Percentiles rank a stretch among this genome's conserved stretches.
Conservation (phyloP, 1,284 basidiomycete species). For the Trichosporon sp. region DNA sequence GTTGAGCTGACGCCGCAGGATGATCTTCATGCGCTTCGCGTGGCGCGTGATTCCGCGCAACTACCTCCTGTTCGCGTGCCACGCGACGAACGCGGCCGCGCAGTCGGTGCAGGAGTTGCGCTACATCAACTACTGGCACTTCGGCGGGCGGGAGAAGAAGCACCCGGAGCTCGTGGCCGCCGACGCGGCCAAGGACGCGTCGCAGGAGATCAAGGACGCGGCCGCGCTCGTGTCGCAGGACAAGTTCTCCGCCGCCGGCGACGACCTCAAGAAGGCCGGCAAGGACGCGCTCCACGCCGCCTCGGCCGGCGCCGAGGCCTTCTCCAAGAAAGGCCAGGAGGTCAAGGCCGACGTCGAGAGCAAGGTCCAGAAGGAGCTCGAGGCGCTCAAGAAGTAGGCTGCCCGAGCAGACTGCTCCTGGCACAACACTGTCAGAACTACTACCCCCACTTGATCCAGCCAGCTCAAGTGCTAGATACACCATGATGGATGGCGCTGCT, state of each 20-base stretch:
- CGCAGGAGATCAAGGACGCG: slow-evolving; percentile 4
- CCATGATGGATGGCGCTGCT: slow-evolving; percentile 2
- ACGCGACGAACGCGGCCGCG: slow-evolving; percentile 81
- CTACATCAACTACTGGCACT: slow-evolving; percentile 78
- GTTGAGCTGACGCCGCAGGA: slow-evolving; percentile 51
- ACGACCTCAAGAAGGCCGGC: slow-evolving; percentile 8
- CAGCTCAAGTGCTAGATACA: slow-evolving; percentile 5
- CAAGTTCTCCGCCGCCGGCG: slow-evolving; percentile 6
- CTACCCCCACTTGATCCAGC: background rate
- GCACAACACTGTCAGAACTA: background rate
- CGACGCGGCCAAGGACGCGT: slow-evolving; percentile 14
- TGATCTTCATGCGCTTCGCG: slow-evolving; percentile 94
- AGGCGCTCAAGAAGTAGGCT: background rate
- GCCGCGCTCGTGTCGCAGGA: background rate
- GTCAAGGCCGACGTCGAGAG: slow-evolving; percentile 10
- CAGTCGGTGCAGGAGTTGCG: slow-evolving; percentile 76
- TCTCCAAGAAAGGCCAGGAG: slow-evolving; percentile 29
- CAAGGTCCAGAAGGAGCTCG: slow-evolving; percentile 2
- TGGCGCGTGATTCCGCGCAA: slow-evolving; percentile 94
- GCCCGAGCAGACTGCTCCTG: background rate
- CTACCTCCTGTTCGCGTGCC: slow-evolving; percentile 88
- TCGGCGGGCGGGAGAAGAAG: slow-evolving; percentile 46
- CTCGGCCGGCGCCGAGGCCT: slow-evolving; percentile 12
- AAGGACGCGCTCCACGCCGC: slow-evolving; percentile 9
- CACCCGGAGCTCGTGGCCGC: slow-evolving; percentile 26